Evolutionary conservation across 2,329 filamentous ascomycete species (phyloP).

Genomic region (Ceratocystis eucalypticola): DNA sequence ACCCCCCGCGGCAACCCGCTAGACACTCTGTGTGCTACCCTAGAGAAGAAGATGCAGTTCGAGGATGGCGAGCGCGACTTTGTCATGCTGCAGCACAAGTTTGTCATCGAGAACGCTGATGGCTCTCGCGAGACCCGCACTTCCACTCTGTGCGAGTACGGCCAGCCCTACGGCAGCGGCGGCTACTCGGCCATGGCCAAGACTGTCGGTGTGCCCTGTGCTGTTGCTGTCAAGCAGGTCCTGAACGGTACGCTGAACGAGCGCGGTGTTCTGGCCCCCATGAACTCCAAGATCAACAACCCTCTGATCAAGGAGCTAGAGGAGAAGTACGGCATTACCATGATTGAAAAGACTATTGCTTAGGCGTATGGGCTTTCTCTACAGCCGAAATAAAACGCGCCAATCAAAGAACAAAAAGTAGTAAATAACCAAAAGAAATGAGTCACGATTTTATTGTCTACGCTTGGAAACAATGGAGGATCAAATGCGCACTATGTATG

Average conservation of each 20-base stretch:
- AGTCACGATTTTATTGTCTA: not conserved
- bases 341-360: conserved; percentile 52
- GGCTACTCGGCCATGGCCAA: conserved; percentile 78
- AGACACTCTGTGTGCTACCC: conserved; percentile 77
- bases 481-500: not conserved
- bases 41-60: conserved; percentile 88
- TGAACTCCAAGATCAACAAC: conserved; percentile 55
- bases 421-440: conserved; percentile 10
- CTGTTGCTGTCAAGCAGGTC: conserved; percentile 58
- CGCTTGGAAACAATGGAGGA: not conserved
- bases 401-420: not conserved
- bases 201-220: conserved; percentile 57
- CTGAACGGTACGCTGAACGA: conserved; percentile 59
- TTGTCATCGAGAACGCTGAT: conserved; percentile 71
- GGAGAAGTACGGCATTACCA: conserved; percentile 61
- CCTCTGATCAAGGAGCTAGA: conserved; percentile 66
- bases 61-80: conserved; percentile 71
- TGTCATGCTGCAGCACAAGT: conserved; percentile 68
- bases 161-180: conserved; percentile 58
- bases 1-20: conserved; percentile 65
- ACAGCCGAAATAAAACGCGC: not conserved
- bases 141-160: conserved; percentile 72
- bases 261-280: conserved; percentile 64
- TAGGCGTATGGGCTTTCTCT: conserved; percentile 21
- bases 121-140: conserved; percentile 64